Evolutionary conservation across 1,284 basidiomycete genomes (phyloP).

Genomic region (Earliella scabrosa): DNA sequence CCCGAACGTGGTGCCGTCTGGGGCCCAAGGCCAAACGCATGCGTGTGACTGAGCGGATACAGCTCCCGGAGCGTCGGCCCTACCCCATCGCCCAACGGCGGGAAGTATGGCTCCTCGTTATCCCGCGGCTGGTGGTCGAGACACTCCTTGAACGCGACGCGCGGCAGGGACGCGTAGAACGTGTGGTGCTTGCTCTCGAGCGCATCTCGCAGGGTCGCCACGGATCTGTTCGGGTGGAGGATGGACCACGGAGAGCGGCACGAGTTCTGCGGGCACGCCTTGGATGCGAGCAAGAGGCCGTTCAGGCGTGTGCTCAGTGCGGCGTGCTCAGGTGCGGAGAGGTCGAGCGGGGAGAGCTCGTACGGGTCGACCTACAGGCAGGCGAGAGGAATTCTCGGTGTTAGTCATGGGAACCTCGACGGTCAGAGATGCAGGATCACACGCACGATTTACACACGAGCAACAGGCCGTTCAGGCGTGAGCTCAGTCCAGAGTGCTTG

Average conservation of each 20-base stretch:
- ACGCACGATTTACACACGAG: background rate
- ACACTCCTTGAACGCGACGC: background rate
- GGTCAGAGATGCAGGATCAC: background rate
- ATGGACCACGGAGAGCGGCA: background rate
- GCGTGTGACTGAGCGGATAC: background rate
- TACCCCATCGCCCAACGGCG: background rate
- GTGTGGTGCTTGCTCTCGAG: background rate
- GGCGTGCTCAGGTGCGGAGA: background rate
- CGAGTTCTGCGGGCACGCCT: background rate
- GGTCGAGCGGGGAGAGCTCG: background rate
- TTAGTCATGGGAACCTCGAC: background rate
- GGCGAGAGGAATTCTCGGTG: too few species aligned
- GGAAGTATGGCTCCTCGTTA: background rate
- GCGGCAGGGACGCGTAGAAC: background rate
- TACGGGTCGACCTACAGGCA: background rate
- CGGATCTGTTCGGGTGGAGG: background rate
- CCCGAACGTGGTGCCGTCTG: too few species aligned
- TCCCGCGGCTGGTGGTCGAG: background rate
- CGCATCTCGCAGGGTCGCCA: background rate
- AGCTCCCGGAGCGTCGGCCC: background rate
- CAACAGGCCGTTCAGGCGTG: background rate
- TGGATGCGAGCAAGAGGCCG: background rate
- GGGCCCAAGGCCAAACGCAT: background rate
- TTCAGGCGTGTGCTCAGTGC: background rate
- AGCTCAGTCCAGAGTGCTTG: background rate